Base-by-base conservation (phyloP, 192 early-diverging fungal genomes). In the Neocallimastix lanati region DNA sequence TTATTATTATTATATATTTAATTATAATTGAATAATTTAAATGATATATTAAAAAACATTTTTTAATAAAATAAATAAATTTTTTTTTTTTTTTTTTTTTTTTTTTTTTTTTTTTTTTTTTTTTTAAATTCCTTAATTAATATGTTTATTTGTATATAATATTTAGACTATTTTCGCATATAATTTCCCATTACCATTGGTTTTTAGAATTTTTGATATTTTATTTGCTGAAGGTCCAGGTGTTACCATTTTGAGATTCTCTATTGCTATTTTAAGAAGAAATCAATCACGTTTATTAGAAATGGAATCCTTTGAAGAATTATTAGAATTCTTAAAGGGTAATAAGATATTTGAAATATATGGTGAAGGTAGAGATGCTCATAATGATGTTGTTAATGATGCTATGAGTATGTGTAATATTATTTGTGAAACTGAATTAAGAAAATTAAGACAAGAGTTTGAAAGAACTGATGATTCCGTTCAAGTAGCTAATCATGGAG, bases 141-240 rank as follows among this genome's bases (percentile, higher is more conserved):
- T n/a, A n/a, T n/a, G n/a, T n/a, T n/a, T n/a, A n/a, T n/a, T n/a
- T n/a, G n/a, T n/a, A 82, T 96, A 94, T 98, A 85, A 94, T 97
- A 6, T 6, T 33, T 33, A 33, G 93, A 99, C 98, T 6, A 82
- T 97, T 81, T 99, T 99, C 87, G 96, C 97, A 0, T 99, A 96
- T 87, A 93, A 94, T 25, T 96, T 99, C 84, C 96, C 96, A 7
- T 86, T 98, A 25, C 88, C 92, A 16, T 85, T 95, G 30, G 94
- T 97, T 14, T 93, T 93, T 81, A 89, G 97, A 2, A 92, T 98
- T 79, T 93, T 94, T 79, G 98, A 99, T 85, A 81, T 40, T 14
- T 35, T 40, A 78, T 78, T 35, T 25, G 78, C 40, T 30, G 29
- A 67, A 33, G 79, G 79, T 18, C 29, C 29, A 25, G 79, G 79